These are phyloP conservation scores for Picochlorum costavermella DNA, from an alignment of 139 green algal species.

Conservation along the genomic window DNA sequence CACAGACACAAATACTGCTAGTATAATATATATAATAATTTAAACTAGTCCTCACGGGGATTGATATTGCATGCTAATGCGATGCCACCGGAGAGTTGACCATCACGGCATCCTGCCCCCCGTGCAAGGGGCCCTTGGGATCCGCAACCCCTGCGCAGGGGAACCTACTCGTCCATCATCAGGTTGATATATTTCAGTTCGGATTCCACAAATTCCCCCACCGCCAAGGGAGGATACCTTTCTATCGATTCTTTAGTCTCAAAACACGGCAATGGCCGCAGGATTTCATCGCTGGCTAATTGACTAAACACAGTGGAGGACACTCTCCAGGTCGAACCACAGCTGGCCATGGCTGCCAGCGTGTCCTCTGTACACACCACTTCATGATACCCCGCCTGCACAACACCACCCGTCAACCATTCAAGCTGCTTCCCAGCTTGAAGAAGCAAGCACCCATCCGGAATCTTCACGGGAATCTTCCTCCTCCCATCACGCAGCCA, in stretches of 20 bases:
- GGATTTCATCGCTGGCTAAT: constrained; percentile 47
- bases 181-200: constrained; percentile 60
- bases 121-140: no score
- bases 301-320: constrained; percentile 84
- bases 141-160: no score
- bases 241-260: not conserved
- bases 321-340: constrained; percentile 71
- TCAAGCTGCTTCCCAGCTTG: constrained; percentile 87
- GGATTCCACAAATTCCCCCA: constrained; percentile 54
- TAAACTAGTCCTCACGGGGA: no score
- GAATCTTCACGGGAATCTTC: constrained; percentile 58
- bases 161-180: not conserved
- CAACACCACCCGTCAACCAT: constrained; percentile 75
- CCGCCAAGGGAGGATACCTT: constrained; percentile 45
- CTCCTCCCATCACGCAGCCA: constrained; percentile 69
- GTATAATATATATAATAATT: no score
- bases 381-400: constrained; percentile 82
- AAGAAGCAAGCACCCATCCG: constrained; percentile 76
- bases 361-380: constrained; percentile 69
- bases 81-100: no score
- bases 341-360: constrained; percentile 43
- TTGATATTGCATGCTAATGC: no score
- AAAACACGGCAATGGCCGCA: constrained; percentile 63
- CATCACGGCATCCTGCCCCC: no score
- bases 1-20: no score